Evolutionary conservation across 441 rosid genomes (phyloP), one percentile per base, ranked within the genome.

Genomic region (Erysimum cheiri): DNA sequence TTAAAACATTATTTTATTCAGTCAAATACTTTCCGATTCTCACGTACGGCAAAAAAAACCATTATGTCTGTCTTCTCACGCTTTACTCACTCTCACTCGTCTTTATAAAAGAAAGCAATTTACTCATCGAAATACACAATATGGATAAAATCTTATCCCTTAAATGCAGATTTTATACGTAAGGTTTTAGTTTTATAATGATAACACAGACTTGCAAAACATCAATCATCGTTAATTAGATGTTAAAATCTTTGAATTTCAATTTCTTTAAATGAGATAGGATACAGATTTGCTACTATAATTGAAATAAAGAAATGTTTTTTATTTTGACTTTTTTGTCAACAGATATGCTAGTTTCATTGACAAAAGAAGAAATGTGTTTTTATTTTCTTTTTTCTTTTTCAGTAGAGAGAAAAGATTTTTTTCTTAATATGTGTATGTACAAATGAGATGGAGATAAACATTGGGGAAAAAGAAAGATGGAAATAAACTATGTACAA

Each of bases 21-120:
- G 33, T 31, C 70, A 37, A 65, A 32, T 10, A 44, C 53, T 40
- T 41, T 0, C 72, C 67, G 50, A 48, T 40, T 49, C 73, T 48
- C 8, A 47, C 39, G 41, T 62, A 59, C 66, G 50, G 11, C 2
- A 8, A 22, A 44, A 12, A 7, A 3, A 22, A n/a, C n/a, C n/a
- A n/a, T n/a, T n/a, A n/a, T n/a, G 0, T 22, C 2, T 26, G 22
- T 3, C 24, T 22, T 22, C 24, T 22, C 24, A 22, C 24, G 24
- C 24, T 22, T 22, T 22, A 2, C 24, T 22, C 24, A 22, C 2
- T 22, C 24, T n/a, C n/a, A 2, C 24, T 22, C 24, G 24, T 22
- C 24, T 22, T 22, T 22, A 22, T 2, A 22, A 22, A 22, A 22
- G 24, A 22, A 22, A 22, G 24, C 24, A 22, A 22, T 22, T 1